Base-by-base conservation (phyloP, 2,329 filamentous ascomycete species). In the Neocucurbitaria cava region DNA sequence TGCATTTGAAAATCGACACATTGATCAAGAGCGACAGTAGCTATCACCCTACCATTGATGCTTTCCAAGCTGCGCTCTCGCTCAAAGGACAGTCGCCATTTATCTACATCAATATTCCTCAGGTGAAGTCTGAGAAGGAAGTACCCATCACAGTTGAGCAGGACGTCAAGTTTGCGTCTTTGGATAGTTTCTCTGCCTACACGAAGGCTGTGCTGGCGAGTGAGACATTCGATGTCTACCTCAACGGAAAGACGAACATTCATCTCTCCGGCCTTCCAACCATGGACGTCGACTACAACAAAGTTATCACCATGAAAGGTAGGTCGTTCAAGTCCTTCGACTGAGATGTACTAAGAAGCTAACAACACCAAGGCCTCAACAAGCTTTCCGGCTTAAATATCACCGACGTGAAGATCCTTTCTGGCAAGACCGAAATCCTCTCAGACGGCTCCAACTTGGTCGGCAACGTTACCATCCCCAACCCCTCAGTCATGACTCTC, bases 401-500 rank as follows among this genome's bases (percentile, higher is more conserved):
- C 53, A 78, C 74, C 48, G 76, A 84, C 36, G 79, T 83, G 58
- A 74, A 75, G 38, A 80, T 88, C 59, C 72, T 78, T 30, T 64
- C 81, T 18, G 62, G 70, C 24, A 52, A 66, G 13, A 68, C 79
- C 49, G 58, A 68, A 40, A 54, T 64, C 41, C 62, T 73, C 42
- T 23, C 58, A 68, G 76, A 81, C 48, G 81, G 78, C 58, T 80
- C 82, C 68, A 90, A 89, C 76, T 87, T 90, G 75, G 76, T 81
- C 46, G 87, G 82, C 62, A 82, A 77, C 13, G 81, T 83, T 52
- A 77, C 78, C 52, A 87, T 90, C 46, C 86, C 85, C 61, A 91
- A 90, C 72, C 81, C 80, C 6, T 88, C 87, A 1, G 75, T 84
- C 46, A 81, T 88, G 68, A 85, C 82, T n/a, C 79, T 90, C 47